Evolutionary conservation across 495 filamentous ascomycete species (phyloP).

Genomic region (Penicillium cinerascens): DNA sequence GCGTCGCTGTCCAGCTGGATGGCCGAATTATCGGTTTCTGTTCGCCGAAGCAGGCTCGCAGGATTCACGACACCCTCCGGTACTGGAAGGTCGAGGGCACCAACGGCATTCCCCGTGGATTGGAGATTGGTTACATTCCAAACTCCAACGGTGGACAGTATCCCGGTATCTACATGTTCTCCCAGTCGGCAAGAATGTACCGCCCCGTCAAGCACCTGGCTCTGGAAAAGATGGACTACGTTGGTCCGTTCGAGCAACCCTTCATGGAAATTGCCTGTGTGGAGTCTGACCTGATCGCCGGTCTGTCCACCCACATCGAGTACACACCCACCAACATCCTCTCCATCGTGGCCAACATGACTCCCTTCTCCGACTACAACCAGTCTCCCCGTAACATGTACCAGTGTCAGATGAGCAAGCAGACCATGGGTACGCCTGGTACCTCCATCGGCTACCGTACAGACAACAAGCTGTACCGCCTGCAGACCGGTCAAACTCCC

Average conservation of each 20-base stretch:
- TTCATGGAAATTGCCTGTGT: conserved; percentile 97
- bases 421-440: conserved; percentile 96
- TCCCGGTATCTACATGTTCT: conserved; percentile 92
- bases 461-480: conserved; percentile 93
- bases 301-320: conserved; percentile 89
- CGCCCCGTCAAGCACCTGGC: conserved; percentile 90
- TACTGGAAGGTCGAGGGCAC: conserved; percentile 93
- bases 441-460: conserved; percentile 81
- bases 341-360: conserved; percentile 97
- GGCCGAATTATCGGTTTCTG: conserved; percentile 89
- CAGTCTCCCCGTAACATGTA: conserved; percentile 99
- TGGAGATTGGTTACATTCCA: conserved; percentile 91
- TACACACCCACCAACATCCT: conserved; percentile 94
- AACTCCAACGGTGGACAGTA: conserved; percentile 85
- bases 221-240: conserved; percentile 75
- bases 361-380: conserved; percentile 98
- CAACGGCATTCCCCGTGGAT: conserved; percentile 75
- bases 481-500: conserved; percentile 95
- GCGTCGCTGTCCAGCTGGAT: conserved; percentile 83
- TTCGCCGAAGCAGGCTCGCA: conserved; percentile 71
- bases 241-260: conserved; percentile 93
- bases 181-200: conserved; percentile 78
- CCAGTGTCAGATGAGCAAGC: conserved; percentile 99
- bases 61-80: conserved; percentile 77
- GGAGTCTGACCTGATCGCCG: conserved; percentile 76